Conservation (phyloP, 1,284 basidiomycete species). For the Boletus albobrunnescens region DNA sequence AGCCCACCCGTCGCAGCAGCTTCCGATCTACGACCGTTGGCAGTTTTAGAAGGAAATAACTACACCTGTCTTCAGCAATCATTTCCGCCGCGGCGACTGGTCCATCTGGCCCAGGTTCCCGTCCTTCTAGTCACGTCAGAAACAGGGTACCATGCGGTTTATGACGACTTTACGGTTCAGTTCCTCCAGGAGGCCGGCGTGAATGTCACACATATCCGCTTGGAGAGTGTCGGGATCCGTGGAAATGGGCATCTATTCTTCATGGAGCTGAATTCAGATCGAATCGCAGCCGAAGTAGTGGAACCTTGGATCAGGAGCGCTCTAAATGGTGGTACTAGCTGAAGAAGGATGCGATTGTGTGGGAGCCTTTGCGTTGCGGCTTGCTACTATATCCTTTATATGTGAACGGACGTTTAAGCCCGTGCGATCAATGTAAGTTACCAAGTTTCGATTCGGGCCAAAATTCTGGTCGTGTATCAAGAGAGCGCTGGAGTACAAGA, state of each 20-base stretch:
- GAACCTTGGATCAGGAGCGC: conserved; percentile 36
- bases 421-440: too few relatives aligned
- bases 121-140: conserved; percentile 47
- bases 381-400: too few relatives aligned
- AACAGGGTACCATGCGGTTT: conserved; percentile 46
- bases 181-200: conserved; percentile 45
- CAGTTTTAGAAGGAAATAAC: conserved; percentile 25
- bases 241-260: conserved; percentile 50
- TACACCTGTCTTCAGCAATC: conserved; percentile 44
- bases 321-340: not conserved
- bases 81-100: conserved; percentile 39
- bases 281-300: conserved; percentile 40
- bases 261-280: conserved; percentile 46
- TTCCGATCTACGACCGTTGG: conserved; percentile 33
- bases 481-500: too few relatives aligned
- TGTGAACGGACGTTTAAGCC: too few relatives aligned
- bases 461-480: too few relatives aligned
- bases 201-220: conserved; percentile 37
- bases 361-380: not conserved
- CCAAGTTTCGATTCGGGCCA: too few relatives aligned
- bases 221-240: conserved; percentile 42
- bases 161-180: conserved; percentile 43
- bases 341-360: not conserved
- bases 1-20: conserved; percentile 38
- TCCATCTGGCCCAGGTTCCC: conserved; percentile 41